Conservation (phyloP, 192 early-diverging fungal genomes). For the Spinellus fusiger region DNA sequence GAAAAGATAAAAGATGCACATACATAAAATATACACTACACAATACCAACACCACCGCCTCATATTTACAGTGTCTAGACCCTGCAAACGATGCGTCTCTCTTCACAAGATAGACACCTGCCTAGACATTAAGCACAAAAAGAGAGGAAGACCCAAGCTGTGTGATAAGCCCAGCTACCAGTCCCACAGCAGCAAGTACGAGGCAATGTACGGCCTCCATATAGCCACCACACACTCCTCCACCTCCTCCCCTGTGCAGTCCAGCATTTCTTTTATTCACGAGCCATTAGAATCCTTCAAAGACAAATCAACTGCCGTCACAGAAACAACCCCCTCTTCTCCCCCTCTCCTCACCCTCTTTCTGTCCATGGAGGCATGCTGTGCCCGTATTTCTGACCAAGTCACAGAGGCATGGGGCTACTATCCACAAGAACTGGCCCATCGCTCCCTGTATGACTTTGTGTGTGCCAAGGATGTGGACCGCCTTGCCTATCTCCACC, state of each 20-base stretch:
- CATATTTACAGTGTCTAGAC: conserved; percentile 50
- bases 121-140: conserved; percentile 85
- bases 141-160: conserved; percentile 76
- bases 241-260: background rate
- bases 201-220: conserved; percentile 19
- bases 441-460: conserved; percentile 46
- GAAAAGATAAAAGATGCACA: background rate
- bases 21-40: conserved; percentile 2
- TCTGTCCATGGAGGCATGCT: conserved; percentile 46
- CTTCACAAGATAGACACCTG: conserved; percentile 73
- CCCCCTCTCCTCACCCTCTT: conserved; percentile 33
- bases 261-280: conserved; percentile 14
- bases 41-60: too few species aligned
- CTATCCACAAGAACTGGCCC: conserved; percentile 48
- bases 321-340: background rate
- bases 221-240: background rate
- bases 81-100: conserved; percentile 74
- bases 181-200: conserved; percentile 14
- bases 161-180: conserved; percentile 44
- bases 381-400: conserved; percentile 49
- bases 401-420: conserved; percentile 44
- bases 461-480: conserved; percentile 35
- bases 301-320: background rate
- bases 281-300: conserved; percentile 13
- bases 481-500: conserved; percentile 33